Evolutionary conservation across 2,329 filamentous ascomycete species (phyloP), one percentile per base, ranked within the genome.

Genomic region (Coleophoma crateriformis): DNA sequence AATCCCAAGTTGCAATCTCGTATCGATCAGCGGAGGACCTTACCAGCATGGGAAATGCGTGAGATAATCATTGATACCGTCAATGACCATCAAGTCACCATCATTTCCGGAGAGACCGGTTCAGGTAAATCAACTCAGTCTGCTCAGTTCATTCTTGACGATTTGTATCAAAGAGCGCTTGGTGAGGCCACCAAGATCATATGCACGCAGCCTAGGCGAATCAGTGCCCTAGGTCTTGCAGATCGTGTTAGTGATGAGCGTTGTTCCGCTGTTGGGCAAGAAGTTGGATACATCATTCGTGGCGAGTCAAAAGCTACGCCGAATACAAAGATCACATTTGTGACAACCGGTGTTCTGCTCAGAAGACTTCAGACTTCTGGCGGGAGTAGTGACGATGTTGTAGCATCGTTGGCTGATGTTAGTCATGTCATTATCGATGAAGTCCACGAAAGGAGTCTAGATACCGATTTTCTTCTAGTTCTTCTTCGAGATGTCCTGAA

Each of bases 51-150:
- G 94, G 80, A 81, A 52, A 82, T 94, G 60, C 84, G 82, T 59
- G 84, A 92, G 17, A 74, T 78, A 1, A 88, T 99, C 32, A 81
- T 97, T 10, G 67, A 79, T 17, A 87, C 88, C 0, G 88, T 99
- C 45, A 78, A 78, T 39, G 72, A 77, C 4, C 83, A 92, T 61
- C 86, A 96, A 67, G 90, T 99, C 46, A 96, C 90, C 1, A 96
- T 99, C 61, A 94, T 99, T 59, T 95, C 91, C 40, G 94, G 94
- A 58, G 94, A 97, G 70, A 99, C 94, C 4, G 94, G 94, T 47
- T 96, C 90, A 15, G 94, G 94, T 63, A 99, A 99, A 69, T 96
- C 89, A 45, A 97, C 94, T 0, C 94, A 99, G 67, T 94, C 90
- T 2, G 90, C 97, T 33, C 94, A 99, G 66, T 99, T 97, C 67